These are phyloP conservation scores for Trichoderma polysporum DNA, from an alignment of 2,329 filamentous ascomycete genomes.

Conservation along the genomic window DNA sequence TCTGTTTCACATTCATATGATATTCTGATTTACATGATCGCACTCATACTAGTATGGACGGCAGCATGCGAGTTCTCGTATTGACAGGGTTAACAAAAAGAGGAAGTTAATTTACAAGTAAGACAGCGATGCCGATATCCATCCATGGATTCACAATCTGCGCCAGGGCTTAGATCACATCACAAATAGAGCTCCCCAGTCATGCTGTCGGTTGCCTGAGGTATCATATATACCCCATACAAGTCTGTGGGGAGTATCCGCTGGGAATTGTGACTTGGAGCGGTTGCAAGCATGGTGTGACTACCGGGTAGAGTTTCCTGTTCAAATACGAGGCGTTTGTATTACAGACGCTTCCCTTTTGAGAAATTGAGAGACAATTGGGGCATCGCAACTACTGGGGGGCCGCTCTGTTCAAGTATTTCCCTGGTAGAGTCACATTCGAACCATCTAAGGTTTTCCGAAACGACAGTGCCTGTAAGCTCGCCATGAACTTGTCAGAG, in stretches of 20 bases:
- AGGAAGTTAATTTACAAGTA: neutral
- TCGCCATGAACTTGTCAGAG: neutral
- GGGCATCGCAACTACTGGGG: too few species aligned
- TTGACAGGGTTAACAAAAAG: neutral
- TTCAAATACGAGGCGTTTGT: neutral
- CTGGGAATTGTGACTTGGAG: neutral
- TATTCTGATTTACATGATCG: neutral
- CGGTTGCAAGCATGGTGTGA: neutral
- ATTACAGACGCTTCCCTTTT: neutral
- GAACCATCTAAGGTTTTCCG: neutral
- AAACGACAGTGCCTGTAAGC: too few species aligned
- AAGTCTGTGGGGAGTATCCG: neutral
- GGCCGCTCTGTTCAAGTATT: neutral
- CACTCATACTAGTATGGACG: neutral
- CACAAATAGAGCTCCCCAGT: neutral
- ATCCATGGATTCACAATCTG: neutral
- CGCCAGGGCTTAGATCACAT: neutral
- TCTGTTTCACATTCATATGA: neutral
- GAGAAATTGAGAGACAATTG: neutral
- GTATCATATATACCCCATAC: neutral
- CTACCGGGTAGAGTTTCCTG: neutral
- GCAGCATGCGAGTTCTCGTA: neutral
- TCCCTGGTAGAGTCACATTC: neutral
- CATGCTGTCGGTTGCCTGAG: neutral
- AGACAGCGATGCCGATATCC: neutral